Percentiles rank a stretch among this genome's conserved stretches.
Conservation (phyloP, 768 basidiomycete genomes). For the Asterophora parasitica region DNA sequence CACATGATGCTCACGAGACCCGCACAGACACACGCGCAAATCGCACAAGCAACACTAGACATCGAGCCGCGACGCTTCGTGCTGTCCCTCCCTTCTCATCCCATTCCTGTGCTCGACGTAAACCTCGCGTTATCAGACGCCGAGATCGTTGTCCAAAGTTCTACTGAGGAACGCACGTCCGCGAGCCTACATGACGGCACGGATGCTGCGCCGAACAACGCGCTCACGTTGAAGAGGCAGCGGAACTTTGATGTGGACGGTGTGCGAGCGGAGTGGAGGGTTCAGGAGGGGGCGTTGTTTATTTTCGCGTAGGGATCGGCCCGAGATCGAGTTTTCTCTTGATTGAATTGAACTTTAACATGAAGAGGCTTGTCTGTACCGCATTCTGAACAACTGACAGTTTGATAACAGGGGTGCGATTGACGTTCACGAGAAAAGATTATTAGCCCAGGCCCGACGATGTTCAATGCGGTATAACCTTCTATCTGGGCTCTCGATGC, state of each 20-base stretch:
- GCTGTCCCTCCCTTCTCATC: constrained; percentile 49
- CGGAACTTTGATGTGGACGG: constrained; percentile 56
- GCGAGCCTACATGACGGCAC: constrained; percentile 12
- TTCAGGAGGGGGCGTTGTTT: constrained; percentile 46
- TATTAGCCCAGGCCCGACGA: too few species aligned
- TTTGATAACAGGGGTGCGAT: too few species aligned
- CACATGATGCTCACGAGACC: neutral
- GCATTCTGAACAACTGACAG: too few species aligned
- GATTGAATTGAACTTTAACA: too few species aligned
- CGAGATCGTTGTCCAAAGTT: constrained; percentile 35
- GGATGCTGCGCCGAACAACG: constrained; percentile 26
- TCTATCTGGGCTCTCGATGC: too few species aligned
- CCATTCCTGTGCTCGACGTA: constrained; percentile 54
- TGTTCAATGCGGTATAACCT: too few species aligned
- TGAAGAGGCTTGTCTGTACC: too few species aligned
- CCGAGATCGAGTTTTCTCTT: too few species aligned
- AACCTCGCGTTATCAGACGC: constrained; percentile 53
- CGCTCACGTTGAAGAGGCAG: constrained; percentile 51
- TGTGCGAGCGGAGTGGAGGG: constrained; percentile 65
- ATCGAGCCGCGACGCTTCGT: constrained; percentile 59
- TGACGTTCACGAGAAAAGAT: neutral
- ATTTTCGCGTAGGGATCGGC: constrained; percentile 30
- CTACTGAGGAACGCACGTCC: constrained; percentile 8
- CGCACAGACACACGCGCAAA: constrained; percentile 45
- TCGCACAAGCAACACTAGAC: constrained; percentile 52